Evolutionary conservation across 179 eudicot genomes (phyloP).

Genomic region (Vitellaria paradoxa): DNA sequence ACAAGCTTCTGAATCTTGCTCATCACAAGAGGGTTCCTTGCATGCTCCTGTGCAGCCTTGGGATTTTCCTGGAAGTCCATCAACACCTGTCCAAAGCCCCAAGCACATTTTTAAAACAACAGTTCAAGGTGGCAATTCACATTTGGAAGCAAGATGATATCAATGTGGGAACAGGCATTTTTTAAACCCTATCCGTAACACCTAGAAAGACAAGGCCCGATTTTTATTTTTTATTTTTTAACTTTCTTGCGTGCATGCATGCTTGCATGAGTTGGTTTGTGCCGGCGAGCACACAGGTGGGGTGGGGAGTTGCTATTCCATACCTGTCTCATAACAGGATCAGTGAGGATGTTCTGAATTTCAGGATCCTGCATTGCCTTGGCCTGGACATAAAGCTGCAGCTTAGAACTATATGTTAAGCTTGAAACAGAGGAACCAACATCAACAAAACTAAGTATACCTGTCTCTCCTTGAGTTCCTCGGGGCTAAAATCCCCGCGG

Average conservation of each 20-base stretch:
- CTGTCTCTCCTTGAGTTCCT: conserved; percentile 96
- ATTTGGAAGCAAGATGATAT: neutral
- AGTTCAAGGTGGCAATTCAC: neutral
- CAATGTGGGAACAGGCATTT: neutral
- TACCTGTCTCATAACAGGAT: conserved; percentile 98
- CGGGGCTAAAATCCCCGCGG: conserved; percentile 85
- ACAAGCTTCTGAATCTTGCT: conserved; percentile 84
- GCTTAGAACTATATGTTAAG: neutral
- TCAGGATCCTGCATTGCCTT: conserved; percentile 99
- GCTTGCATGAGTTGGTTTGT: no score
- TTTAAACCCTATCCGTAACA: neutral
- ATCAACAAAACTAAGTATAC: conserved; percentile 21
- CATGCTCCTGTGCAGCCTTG: conserved; percentile 84
- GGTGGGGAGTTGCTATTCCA: neutral
- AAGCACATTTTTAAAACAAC: neutral
- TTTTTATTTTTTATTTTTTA: no score
- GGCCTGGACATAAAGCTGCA: conserved; percentile 43
- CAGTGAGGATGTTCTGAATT: conserved; percentile 83
- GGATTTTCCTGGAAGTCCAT: conserved; percentile 89
- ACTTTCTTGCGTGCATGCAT: no score
- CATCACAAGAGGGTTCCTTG: conserved; percentile 83
- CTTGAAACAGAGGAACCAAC: neutral
- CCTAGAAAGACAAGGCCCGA: neutral
- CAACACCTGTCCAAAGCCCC: conserved; percentile 49
- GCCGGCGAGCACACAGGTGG: no score